Conservation (phyloP, 2,329 filamentous ascomycete genomes). For the Periconia digitata region DNA sequence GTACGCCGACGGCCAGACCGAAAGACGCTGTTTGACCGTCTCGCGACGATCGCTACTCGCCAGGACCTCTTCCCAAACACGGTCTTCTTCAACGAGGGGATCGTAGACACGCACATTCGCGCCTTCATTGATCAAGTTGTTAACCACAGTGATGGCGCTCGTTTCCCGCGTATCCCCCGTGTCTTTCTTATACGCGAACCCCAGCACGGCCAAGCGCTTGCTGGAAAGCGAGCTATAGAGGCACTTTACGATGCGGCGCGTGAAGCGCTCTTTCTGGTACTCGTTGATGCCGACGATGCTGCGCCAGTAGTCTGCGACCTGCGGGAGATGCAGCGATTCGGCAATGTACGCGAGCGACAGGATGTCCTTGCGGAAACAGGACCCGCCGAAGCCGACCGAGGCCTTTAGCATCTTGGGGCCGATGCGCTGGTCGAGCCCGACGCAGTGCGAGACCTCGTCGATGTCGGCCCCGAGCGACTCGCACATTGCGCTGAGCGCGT, state of each 20-base stretch:
- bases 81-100: slow-evolving; percentile 43
- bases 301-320: slow-evolving; percentile 76
- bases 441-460: slow-evolving; percentile 67
- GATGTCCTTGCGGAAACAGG: slow-evolving; percentile 81
- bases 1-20: background rate
- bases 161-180: slow-evolving; percentile 67
- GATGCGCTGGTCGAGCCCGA: slow-evolving; percentile 72
- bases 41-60: background rate
- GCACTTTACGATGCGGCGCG: slow-evolving; percentile 58
- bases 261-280: slow-evolving; percentile 70
- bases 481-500: slow-evolving; percentile 78
- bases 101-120: slow-evolving; percentile 73
- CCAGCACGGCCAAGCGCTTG: slow-evolving; percentile 72
- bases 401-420: slow-evolving; percentile 74
- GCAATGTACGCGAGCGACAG: slow-evolving; percentile 73
- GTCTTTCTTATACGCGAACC: slow-evolving; percentile 80
- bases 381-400: slow-evolving; percentile 76
- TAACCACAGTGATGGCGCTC: slow-evolving; percentile 63
- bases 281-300: slow-evolving; percentile 76
- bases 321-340: slow-evolving; percentile 66
- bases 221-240: slow-evolving; percentile 69
- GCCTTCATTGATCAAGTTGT: slow-evolving; percentile 64
- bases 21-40: background rate
- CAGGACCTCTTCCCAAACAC: slow-evolving; percentile 3
- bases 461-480: slow-evolving; percentile 75